Base-by-base conservation (phyloP, 208 protist species). In the Acanthamoeba quina region DNA sequence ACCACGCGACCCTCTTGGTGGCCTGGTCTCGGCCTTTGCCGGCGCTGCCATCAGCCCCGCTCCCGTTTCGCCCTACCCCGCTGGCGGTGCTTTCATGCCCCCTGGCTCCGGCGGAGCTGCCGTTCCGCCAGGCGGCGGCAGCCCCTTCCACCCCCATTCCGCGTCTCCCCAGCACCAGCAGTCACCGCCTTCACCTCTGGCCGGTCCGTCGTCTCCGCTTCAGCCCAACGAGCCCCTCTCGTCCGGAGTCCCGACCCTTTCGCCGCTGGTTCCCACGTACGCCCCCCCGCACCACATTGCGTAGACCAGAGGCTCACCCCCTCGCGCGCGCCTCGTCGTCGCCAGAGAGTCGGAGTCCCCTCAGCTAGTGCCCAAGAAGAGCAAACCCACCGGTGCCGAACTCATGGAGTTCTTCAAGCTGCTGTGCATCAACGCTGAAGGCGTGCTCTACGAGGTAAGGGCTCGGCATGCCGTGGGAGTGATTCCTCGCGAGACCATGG, bases 351-450 rank as follows among this genome's bases (percentile, higher is more conserved):
- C 24, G 19, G 89, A 60, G 47, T 0, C 52, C 4, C 68, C 89
- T 3, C 34, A 58, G 21, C 17, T 86, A 26, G 52, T 86, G 13
- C 78, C 78, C 10, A 86, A 62, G 78, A 86, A 86, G 49, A 86
- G 78, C 52, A 82, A 76, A 41, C 62, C 89, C 17, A 83, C 52
- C 7, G 58, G 41, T 0, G 66, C 31, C 9, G 31, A 62, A 13
- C 89, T 93, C 29, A 78, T 62, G 89, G 89, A 94, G 21, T 21
- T 90, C 21, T 94, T 94, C 92, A 86, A 89, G 54, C 37, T 37
- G 19, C 78, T 94, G 3, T 85, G 70, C 56, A 37, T 94, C 76
- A 90, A 94, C 29, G 44, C 70, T 1, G 92, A 94, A 31, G 92
- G 92, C 11, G 41, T 94, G 13, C 80, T 94, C n/a, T 94, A 94